These are phyloP conservation scores for Colletotrichum melonis DNA, from an alignment of 2,329 filamentous ascomycete genomes.

Conservation along the genomic window DNA sequence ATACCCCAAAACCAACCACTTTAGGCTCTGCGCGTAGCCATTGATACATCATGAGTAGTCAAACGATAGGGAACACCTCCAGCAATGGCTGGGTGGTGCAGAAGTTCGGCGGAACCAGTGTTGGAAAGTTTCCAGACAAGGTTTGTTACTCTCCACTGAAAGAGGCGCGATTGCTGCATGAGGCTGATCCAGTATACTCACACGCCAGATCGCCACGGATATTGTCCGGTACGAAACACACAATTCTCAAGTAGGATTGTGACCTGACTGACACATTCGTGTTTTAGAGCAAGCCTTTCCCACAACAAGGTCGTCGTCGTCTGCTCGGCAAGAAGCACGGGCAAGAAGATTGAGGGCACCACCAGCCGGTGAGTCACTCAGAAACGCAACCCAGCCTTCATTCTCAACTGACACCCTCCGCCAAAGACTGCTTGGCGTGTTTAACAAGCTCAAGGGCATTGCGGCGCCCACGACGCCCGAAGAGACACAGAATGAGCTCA, in stretches of 20 bases:
- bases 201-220: slow-evolving; percentile 68
- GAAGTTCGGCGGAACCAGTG: slow-evolving; percentile 95
- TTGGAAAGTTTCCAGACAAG: slow-evolving; percentile 90
- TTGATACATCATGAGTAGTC: slow-evolving; percentile 30
- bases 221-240: slow-evolving; percentile 68
- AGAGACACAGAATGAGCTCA: slow-evolving; percentile 62
- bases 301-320: slow-evolving; percentile 88
- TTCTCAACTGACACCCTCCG: slow-evolving; percentile 1
- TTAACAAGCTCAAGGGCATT: slow-evolving; percentile 66
- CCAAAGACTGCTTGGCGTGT: slow-evolving; percentile 68
- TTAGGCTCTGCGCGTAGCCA: slow-evolving; percentile 4
- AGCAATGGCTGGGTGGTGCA: slow-evolving; percentile 82
- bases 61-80: slow-evolving; percentile 45
- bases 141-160: slow-evolving; percentile 47
- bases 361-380: slow-evolving; percentile 83
- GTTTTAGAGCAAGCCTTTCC: slow-evolving; percentile 66
- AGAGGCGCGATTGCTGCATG: slow-evolving; percentile 24
- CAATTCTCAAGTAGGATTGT: not conserved
- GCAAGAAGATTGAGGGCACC: slow-evolving; percentile 93
- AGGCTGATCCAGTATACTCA: slow-evolving; percentile 41
- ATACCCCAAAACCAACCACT: not conserved
- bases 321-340: slow-evolving; percentile 93
- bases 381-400: slow-evolving; percentile 1
- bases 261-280: slow-evolving; percentile 36
- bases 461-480: slow-evolving; percentile 64